phyloP scores from a whole-genome alignment of 202 grass and related monocot species.

The Alloteropsis angusta region DNA sequence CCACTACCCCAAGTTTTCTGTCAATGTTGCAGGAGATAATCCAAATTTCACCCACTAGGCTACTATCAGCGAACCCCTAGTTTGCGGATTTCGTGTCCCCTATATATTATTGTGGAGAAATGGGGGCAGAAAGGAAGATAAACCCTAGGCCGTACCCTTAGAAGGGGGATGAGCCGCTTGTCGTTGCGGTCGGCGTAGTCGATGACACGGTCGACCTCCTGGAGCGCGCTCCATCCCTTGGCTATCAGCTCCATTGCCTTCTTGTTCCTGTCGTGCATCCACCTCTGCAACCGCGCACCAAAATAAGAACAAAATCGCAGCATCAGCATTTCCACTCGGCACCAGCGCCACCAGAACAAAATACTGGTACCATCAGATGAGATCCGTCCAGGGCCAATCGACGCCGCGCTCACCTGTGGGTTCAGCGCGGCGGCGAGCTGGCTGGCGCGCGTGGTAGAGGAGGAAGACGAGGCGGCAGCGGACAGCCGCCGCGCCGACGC shows the following conservation, averaged over 20 bases:
- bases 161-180: conserved; percentile 65
- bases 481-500: conserved; percentile 16
- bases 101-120: no score
- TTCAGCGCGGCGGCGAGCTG: conserved; percentile 22
- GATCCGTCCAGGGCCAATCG: background rate
- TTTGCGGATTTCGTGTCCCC: no score
- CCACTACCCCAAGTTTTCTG: no score
- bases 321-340: background rate
- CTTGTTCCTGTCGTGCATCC: conserved; percentile 78
- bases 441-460: background rate
- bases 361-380: background rate
- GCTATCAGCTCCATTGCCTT: conserved; percentile 91
- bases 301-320: background rate
- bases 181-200: conserved; percentile 78
- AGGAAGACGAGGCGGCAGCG: background rate
- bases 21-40: no score
- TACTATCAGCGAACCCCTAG: no score
- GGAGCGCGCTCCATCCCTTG: conserved; percentile 83
- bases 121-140: background rate
- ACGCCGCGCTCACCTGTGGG: conserved; percentile 14
- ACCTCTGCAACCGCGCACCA: conserved; percentile 35
- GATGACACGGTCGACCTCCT: conserved; percentile 82
- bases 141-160: conserved; percentile 46
- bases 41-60: no score
- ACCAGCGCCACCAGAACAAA: background rate